Evolutionary conservation across 2,329 filamentous ascomycete genomes (phyloP), one percentile per base, ranked within the genome.

Genomic region (Periconia macrospinosa): DNA sequence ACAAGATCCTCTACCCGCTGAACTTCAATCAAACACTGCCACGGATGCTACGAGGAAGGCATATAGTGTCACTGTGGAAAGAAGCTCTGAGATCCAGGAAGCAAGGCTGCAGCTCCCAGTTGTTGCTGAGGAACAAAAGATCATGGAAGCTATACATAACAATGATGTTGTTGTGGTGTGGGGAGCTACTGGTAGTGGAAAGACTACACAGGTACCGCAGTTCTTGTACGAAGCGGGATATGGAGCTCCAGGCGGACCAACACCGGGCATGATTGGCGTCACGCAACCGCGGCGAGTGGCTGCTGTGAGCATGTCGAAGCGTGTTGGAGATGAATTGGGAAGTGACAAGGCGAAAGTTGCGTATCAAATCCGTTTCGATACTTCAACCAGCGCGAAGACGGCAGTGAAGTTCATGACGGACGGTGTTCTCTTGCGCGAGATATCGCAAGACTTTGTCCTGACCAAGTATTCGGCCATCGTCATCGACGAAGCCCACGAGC

Each of bases 341-440:
- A 81, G 89, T 45, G 85, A 88, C 63, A 86, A 86, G n/a, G 80
- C 87, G 23, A 83, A 84, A 45, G 92, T 99, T 7, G 91, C 90
- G 5, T 95, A 97, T 71, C 94, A 74, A 71, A 97, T 99, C 64
- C 89, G 95, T 20, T 99, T 97, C 61, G 94, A 99, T 69, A 91
- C 89, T 47, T 93, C 87, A 0, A 86, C 89, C 1, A 85, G 86
- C 46, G 80, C 86, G 27, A 88, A 91, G 49, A 99, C 94, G 0
- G 89, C 91, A 6, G 85, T 99, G 72, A 99, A 99, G 72, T 99
- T 97, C 76, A 97, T 99, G 92, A 99, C 94, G 0, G 94, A 99
- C 73, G 94, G 94, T 82, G 92, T 99, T 27, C 79, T 99, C 55
- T 82, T 99, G 10, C 87, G 94, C 52, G 94, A 99, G 74, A 88